Percentiles rank a stretch among this genome's conserved stretches.
phyloP scores from a whole-genome alignment of 139 green algal species.

The Chlorokybus atmophyticus region DNA sequence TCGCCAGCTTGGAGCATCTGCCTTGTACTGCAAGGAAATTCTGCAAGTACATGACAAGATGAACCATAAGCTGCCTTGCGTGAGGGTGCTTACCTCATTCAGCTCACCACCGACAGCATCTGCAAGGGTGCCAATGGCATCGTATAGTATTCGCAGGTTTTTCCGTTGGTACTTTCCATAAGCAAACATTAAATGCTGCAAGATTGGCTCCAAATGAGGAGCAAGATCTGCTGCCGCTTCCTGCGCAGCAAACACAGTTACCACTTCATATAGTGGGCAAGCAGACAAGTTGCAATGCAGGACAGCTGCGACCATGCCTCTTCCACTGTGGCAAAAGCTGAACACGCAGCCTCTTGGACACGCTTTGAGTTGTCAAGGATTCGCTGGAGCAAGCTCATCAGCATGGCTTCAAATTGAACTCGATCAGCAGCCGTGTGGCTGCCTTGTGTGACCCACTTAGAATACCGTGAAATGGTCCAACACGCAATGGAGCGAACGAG shows the following conservation, averaged over 20 bases:
- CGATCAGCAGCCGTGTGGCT: neutral
- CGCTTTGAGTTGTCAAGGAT: conserved; percentile 68
- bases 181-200: conserved; percentile 31
- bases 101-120: conserved; percentile 36
- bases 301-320: conserved; percentile 9
- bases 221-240: conserved; percentile 41
- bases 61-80: no score
- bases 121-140: conserved; percentile 60
- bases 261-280: neutral
- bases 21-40: no score
- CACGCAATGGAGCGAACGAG: conserved; percentile 70
- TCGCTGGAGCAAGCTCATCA: conserved; percentile 50
- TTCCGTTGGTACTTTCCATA: conserved; percentile 32
- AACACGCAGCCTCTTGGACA: conserved; percentile 72
- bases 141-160: conserved; percentile 71
- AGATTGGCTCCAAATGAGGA: conserved; percentile 21
- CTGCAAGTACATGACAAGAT: no score
- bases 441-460: conserved; percentile 46
- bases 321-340: conserved; percentile 48
- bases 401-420: conserved; percentile 44
- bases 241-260: conserved; percentile 19
- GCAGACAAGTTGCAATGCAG: neutral
- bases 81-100: conserved; percentile 25
- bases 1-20: no score
- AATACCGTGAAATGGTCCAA: conserved; percentile 79